Percentiles rank a stretch among this genome's conserved stretches.
Evolutionary conservation across 768 basidiomycete species (phyloP).

Genomic region (Podaxis rugospora): DNA sequence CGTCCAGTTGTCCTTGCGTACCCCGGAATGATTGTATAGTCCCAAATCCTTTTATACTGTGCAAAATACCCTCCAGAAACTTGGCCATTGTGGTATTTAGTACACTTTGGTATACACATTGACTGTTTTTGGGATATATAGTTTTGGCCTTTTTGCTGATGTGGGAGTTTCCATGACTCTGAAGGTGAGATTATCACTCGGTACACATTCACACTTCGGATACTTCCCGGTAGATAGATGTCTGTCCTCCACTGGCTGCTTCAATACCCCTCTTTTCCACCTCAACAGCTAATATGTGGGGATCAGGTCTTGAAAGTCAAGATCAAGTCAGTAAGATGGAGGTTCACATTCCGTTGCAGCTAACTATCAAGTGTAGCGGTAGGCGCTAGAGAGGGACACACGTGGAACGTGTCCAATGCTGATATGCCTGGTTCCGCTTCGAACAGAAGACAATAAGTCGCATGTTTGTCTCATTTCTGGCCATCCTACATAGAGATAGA

Average conservation of each 20-base stretch:
- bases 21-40: too few relatives aligned
- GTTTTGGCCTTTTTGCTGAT: too few relatives aligned
- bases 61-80: too few relatives aligned
- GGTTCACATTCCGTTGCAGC: conserved; percentile 46
- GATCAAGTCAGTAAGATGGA: neutral
- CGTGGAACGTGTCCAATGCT: neutral
- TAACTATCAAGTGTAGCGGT: neutral
- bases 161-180: conserved; percentile 59
- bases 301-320: neutral
- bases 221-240: conserved; percentile 38
- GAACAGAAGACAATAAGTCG: too few relatives aligned
- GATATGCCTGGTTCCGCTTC: neutral
- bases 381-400: neutral
- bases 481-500: too few relatives aligned
- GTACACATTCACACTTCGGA: neutral
- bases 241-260: conserved; percentile 29
- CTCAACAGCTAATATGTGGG: conserved; percentile 40
- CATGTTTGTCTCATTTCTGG: neutral
- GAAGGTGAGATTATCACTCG: neutral
- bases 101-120: too few relatives aligned
- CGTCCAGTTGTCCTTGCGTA: too few relatives aligned
- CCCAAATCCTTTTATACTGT: too few relatives aligned
- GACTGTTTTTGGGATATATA: too few relatives aligned
- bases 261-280: conserved; percentile 27
- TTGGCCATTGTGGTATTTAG: too few relatives aligned